A percentile compares a stretch with the other conserved stretches of the same genome.
Conservation (phyloP, 306 rosid genomes). For the Mucuna pruriens region DNA sequence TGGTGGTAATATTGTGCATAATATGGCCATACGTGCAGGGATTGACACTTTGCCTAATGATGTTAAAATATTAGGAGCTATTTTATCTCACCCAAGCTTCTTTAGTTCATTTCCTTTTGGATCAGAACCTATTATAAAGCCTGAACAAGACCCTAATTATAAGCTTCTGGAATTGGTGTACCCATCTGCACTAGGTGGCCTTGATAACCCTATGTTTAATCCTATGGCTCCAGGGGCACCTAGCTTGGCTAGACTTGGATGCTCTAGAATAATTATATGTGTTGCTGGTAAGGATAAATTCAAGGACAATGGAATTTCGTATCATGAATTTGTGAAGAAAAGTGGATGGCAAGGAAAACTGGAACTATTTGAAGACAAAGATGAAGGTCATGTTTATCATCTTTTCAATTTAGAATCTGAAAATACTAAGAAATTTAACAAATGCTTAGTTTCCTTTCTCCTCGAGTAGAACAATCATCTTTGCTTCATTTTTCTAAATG, state of each 20-base stretch:
- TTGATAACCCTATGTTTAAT: conserved; percentile 37
- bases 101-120: conserved; percentile 27
- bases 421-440: background rate
- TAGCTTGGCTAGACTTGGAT: conserved; percentile 43
- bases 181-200: conserved; percentile 30
- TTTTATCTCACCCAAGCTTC: conserved; percentile 31
- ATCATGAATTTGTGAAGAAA: conserved; percentile 32
- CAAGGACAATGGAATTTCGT: conserved; percentile 50
- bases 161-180: background rate
- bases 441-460: no score
- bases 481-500: no score
- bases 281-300: conserved; percentile 36
- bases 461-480: no score
- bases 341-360: conserved; percentile 47
- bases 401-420: conserved; percentile 15
- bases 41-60: background rate
- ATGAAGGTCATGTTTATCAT: conserved; percentile 37
- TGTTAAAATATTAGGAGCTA: conserved; percentile 20
- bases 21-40: conserved; percentile 39
- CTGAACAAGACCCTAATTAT: background rate
- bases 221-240: conserved; percentile 38
- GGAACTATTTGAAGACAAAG: conserved; percentile 30
- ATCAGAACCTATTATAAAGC: conserved; percentile 1
- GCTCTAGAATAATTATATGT: conserved; percentile 39
- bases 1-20: conserved; percentile 37